Percentiles rank a stretch among this genome's conserved stretches.
phyloP scores from a whole-genome alignment of 768 basidiomycete genomes.

The Piloderma croceum region DNA sequence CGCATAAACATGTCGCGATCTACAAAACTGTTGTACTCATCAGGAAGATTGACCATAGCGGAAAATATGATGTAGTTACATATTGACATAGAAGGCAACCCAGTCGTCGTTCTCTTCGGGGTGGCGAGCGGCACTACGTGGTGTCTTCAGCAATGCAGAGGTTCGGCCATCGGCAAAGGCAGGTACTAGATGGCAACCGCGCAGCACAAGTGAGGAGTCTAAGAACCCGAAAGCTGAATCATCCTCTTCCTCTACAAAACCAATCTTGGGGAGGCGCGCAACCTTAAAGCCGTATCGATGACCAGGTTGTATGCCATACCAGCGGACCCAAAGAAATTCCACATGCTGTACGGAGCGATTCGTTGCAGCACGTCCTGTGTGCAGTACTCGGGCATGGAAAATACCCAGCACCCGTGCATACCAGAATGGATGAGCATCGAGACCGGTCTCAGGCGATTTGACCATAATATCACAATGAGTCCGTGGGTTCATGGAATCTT shows the following conservation, averaged over 20 bases:
- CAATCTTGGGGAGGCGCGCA: slow-evolving; percentile 22
- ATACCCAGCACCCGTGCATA: slow-evolving; percentile 30
- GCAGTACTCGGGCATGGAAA: slow-evolving; percentile 23
- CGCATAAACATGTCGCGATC: slow-evolving; percentile 37
- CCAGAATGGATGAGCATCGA: slow-evolving; percentile 24
- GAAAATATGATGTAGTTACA: slow-evolving; percentile 20
- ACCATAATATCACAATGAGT: slow-evolving; percentile 34
- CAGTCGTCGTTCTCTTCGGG: slow-evolving; percentile 18
- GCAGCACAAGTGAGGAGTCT: slow-evolving; percentile 23
- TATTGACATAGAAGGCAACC: slow-evolving; percentile 30
- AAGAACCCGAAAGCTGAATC: slow-evolving; percentile 31
- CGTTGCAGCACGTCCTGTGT: too few relatives aligned
- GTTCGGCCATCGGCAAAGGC: slow-evolving; percentile 22
- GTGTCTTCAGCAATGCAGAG: slow-evolving; percentile 11
- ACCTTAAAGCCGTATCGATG: slow-evolving; percentile 11
- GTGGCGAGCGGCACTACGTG: slow-evolving; percentile 3
- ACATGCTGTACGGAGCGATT: slow-evolving; percentile 13
- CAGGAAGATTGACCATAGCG: not conserved
- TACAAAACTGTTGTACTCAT: slow-evolving; percentile 32
- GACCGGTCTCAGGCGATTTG: slow-evolving; percentile 5
- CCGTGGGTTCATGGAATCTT: slow-evolving; percentile 36
- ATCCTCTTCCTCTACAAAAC: slow-evolving; percentile 24
- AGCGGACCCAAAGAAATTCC: slow-evolving; percentile 37
- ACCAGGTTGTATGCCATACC: slow-evolving; percentile 27
- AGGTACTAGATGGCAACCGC: slow-evolving; percentile 26